Base-by-base conservation (phyloP, 352 stramenopile genomes). In the Phytopythium sindhum region DNA sequence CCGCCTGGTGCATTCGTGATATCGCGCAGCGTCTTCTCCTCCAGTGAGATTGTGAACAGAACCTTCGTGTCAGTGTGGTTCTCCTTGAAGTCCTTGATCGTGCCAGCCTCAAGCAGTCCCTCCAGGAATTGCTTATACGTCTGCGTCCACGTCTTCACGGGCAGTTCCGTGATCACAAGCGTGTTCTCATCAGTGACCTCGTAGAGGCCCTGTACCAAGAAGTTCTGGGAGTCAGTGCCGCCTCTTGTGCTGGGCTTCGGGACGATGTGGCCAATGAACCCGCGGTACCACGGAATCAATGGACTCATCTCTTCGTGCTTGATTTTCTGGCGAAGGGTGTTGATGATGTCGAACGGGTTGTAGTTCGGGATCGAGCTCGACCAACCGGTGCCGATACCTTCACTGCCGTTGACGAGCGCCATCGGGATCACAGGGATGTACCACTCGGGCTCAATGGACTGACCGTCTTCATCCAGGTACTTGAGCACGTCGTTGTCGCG, bases 351-450 rank as follows among this genome's bases (percentile, higher is more conserved):
- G 28, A 87, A 64, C 9, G 93, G 93, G 63, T 98, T 97, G 77
- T 97, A 98, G 70, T 92, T 97, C 9, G 91, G 91, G 37, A 98
- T 86, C 31, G 80, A 93, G 56, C 90, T 96, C 35, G 89, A 97
- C 89, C 91, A 98, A 55, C 93, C 93, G n/a, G 97, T 99, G 63
- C 97, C 97, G 65, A 99, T 99, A 55, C 97, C 97, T 71, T 98
- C 91, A 55, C 79, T 92, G 47, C 97, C 97, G 68, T 99, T 99
- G 8, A 99, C 93, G 10, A 99, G 81, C 23, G 98, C 84, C 74
- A 99, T 90, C 17, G 97, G 98, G 57, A 99, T 98, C 42, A 99
- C 90, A 17, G 98, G 98, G 19, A 97, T 76, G 50, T 97, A 98
- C 81, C 88, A 98, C 64, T 93, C 86, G 0, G 93, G 93, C 58